A percentile compares a stretch with the other conserved stretches of the same genome.
phyloP scores from a whole-genome alignment of 768 basidiomycete species.

The Mycena rebaudengoi region DNA sequence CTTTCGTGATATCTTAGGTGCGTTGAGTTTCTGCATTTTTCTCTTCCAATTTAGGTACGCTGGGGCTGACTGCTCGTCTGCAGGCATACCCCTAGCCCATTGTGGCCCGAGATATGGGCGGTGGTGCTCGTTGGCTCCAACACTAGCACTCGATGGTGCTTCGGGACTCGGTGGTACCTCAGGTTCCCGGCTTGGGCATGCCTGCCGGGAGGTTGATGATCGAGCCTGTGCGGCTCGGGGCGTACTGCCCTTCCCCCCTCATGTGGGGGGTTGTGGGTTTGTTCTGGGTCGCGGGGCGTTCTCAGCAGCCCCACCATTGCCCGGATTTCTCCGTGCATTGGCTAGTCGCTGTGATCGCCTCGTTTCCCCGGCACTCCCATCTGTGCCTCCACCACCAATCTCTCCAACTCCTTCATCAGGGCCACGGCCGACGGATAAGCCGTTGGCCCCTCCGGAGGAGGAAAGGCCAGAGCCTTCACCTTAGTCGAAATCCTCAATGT shows the following conservation, averaged over 20 bases:
- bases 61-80: background rate
- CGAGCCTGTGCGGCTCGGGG: background rate
- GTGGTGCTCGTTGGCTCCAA: background rate
- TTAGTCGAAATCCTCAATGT: background rate
- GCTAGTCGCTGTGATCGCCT: background rate
- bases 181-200: background rate
- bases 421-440: background rate
- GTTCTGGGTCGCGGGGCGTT: background rate
- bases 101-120: background rate
- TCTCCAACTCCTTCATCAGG: slow-evolving; percentile 2
- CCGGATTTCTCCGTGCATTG: background rate
- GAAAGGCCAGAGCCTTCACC: background rate
- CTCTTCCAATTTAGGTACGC: background rate
- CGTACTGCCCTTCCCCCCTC: background rate
- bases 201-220: background rate
- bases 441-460: background rate
- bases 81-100: no score
- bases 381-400: background rate
- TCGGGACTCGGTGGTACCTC: background rate
- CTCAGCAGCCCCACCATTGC: background rate
- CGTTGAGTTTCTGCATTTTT: background rate
- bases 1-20: background rate
- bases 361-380: background rate
- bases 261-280: no score
- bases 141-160: background rate